These are phyloP conservation scores for Cladophialophora immunda DNA, from an alignment of 2,329 filamentous ascomycete species.

Conservation along the genomic window DNA sequence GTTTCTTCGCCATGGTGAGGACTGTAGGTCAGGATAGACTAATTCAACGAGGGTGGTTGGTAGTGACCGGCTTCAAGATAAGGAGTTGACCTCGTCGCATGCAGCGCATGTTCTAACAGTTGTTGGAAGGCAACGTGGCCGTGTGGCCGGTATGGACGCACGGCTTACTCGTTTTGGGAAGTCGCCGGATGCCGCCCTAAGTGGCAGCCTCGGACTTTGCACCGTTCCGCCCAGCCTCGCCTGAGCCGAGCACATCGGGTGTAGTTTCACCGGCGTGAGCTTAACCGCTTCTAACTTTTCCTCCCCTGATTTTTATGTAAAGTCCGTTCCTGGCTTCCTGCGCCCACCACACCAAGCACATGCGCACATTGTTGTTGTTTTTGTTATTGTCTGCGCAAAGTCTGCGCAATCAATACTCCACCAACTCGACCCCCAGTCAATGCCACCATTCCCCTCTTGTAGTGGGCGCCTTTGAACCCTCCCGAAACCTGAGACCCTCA, in stretches of 20 bases:
- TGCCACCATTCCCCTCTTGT: background rate
- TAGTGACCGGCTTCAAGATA: background rate
- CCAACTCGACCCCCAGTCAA: background rate
- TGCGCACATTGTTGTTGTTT: background rate
- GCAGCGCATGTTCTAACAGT: background rate
- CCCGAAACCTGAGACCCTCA: background rate
- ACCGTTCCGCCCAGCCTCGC: background rate
- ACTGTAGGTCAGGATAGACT: background rate
- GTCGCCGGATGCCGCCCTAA: background rate
- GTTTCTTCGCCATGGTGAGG: constrained; percentile 32
- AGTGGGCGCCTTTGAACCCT: background rate
- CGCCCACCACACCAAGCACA: background rate
- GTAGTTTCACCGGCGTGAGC: constrained; percentile 8
- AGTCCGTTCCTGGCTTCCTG: background rate
- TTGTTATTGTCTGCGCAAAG: background rate
- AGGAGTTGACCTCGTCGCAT: background rate
- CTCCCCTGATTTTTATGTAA: constrained; percentile 2
- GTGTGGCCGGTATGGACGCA: constrained; percentile 12
- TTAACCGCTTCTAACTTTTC: constrained; percentile 3
- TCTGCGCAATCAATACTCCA: background rate
- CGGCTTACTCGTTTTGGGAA: constrained; percentile 3
- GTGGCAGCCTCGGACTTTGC: background rate
- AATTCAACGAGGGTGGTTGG: background rate
- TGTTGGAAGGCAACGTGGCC: constrained; percentile 18
- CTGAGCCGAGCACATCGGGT: background rate